Base-by-base conservation (phyloP, 1,284 basidiomycete genomes). In the Farysia itapuensis region DNA sequence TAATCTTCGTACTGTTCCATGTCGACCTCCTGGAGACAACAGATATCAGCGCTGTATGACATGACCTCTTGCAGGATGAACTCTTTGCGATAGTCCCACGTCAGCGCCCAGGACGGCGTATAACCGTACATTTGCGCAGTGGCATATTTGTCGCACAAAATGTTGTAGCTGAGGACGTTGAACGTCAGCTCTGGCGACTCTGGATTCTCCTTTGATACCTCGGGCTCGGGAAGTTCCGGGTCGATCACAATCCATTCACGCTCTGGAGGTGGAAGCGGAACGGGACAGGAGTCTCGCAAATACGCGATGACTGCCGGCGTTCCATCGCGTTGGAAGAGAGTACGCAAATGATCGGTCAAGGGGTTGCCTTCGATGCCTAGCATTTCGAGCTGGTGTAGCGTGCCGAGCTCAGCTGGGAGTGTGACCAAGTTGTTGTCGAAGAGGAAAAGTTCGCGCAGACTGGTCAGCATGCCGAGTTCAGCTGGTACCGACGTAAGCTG, bases 321-420 rank as follows among this genome's bases (percentile, higher is more conserved):
- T 23, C 95, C 94, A 26, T 96, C 91, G 77, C 92, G 92, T 78
- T 95, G 91, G 39, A 96, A 81, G 32, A 94, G 84, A 20, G 83
- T 81, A 75, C 90, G 88, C 41, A 93, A 79, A 23, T 83, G 79
- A 8, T 85, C 81, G 51, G 92, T 88, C 42, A 99, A 78, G 11
- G 94, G 94, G 72, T 99, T 99, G 26, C 94, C 94, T 75, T 98
- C 94, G 29, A 99, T 83, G 18, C 94, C 94, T 20, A 99, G 80
- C 30, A 89, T 90, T 76, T 90, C 90, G 45, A 99, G 83, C 77
- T 95, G 90, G 76, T 95, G 89, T 26, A 99, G 79, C 26, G 84
- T 90, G 29, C 94, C 94, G 25, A 97, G 82, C 77, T 98, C 90
- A 0, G 83, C 81, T 1, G 94, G 94, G 11, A 99, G 82, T 0